Base-by-base conservation (phyloP, 108 stramenopile species). In the Conticribra guillardii region DNA sequence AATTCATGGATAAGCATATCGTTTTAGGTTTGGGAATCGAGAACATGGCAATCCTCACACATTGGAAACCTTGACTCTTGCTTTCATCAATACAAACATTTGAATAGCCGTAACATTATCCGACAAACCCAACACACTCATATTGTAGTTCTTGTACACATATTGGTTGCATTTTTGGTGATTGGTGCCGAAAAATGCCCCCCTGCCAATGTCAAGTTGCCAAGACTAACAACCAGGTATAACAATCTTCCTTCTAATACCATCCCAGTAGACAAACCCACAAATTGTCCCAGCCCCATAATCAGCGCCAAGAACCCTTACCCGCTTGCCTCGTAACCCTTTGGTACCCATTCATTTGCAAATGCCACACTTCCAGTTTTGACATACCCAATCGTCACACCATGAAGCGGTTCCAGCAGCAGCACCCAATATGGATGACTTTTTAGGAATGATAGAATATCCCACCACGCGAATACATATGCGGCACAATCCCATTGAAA, bases 401-500 rank as follows among this genome's bases (percentile, higher is more conserved):
- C 89, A 55, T 89, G 89, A 8, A 89, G 51, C 0, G 85, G 84
- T 54, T 89, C 89, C 15, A 89, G 56, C 4, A 85, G 7, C 2
- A 89, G 67, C 21, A 87, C 72, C 50, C 70, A 71, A 66, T 65
- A 64, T 11, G 74, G 70, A 67, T 64, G 69, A 54, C 62, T 70
- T 30, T 64, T 31, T n/a, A 15, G 85, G 85, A 21, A 89, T 56
- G 26, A 85, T 11, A 3, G 86, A 85, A 51, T 89, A 87, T 16
- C 85, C 86, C 31, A 85, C 28, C 0, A 87, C 86, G 11, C 89
- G 45, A 75, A 51, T 7, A 84, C 58, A 30, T 85, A 89, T 23
- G 85, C 85, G 23, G 79, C 19, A 28, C 71, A 69, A 5, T 76
- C 85, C 26, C 64, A 30, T 30, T 82, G 68, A 50, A 79, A 73